These are phyloP conservation scores for Circinella umbellata DNA, from an alignment of 371 early-diverging fungal genomes.

Conservation along the genomic window DNA sequence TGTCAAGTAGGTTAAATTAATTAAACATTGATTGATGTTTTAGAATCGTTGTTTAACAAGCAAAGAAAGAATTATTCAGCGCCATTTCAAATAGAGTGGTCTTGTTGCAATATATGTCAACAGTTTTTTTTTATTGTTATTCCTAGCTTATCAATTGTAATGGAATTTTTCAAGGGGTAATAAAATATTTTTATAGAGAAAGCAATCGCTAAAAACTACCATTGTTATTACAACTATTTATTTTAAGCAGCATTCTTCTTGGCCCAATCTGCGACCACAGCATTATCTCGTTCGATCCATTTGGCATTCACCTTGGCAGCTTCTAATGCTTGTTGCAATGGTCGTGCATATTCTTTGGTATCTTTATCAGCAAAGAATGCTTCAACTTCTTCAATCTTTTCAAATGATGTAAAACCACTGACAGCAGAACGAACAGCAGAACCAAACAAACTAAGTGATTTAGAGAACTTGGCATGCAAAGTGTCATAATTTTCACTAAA, in stretches of 20 bases:
- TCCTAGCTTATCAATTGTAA: no score
- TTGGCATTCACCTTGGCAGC: slow-evolving; percentile 74
- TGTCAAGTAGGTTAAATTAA: no score
- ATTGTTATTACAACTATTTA: no score
- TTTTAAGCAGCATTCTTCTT: slow-evolving; percentile 26
- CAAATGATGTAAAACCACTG: slow-evolving; percentile 71
- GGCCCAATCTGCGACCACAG: slow-evolving; percentile 75
- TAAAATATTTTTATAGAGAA: no score
- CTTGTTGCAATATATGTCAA: no score
- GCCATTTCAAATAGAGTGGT: no score
- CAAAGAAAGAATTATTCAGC: no score
- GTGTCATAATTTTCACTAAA: slow-evolving; percentile 73
- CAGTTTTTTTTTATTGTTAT: no score
- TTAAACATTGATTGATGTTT: no score
- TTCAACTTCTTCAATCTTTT: slow-evolving; percentile 70
- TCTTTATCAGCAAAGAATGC: slow-evolving; percentile 78
- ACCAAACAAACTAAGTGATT: slow-evolving; percentile 78
- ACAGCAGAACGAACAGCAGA: slow-evolving; percentile 70
- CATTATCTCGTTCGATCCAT: slow-evolving; percentile 82
- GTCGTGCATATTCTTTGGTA: slow-evolving; percentile 72
- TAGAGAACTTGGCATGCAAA: slow-evolving; percentile 71
- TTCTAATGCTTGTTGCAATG: slow-evolving; percentile 87
- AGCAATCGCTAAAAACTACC: no score
- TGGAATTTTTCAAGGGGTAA: no score
- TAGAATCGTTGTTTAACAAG: no score